Conservation (phyloP, 257 asterid species). For the Penstemon newberryi region DNA sequence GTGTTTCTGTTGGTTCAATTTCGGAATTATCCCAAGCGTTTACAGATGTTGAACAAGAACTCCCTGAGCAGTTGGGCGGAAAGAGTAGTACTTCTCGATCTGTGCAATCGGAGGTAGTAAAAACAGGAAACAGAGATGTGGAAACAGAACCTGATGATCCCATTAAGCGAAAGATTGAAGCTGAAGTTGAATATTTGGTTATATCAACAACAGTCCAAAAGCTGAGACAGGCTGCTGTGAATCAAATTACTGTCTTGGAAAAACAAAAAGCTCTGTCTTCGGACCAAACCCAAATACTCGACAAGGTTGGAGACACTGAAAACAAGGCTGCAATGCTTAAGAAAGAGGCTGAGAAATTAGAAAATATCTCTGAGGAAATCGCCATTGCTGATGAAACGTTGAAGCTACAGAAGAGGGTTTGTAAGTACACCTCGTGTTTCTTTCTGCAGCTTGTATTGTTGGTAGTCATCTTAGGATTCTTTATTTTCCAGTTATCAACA, state of each 20-base stretch:
- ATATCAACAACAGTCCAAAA: conserved; percentile 47
- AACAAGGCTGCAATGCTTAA: conserved; percentile 39
- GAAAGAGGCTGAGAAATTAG: conserved; percentile 43
- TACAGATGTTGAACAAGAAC: not conserved
- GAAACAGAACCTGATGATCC: conserved; percentile 52
- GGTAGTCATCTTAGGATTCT: conserved; percentile 34
- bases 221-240: conserved; percentile 35
- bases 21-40: conserved; percentile 25
- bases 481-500: conserved; percentile 40
- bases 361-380: conserved; percentile 36
- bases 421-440: conserved; percentile 53
- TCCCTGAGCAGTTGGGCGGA: conserved; percentile 28
- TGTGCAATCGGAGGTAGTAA: conserved; percentile 40
- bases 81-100: conserved; percentile 16
- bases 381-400: conserved; percentile 37
- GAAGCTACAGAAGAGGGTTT: conserved; percentile 50
- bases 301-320: conserved; percentile 43
- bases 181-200: conserved; percentile 65
- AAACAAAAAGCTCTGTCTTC: conserved; percentile 35
- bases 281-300: conserved; percentile 38
- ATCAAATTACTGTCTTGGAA: conserved; percentile 44
- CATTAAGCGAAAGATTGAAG: conserved; percentile 64
- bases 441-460: conserved; percentile 52
- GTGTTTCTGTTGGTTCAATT: conserved; percentile 32
- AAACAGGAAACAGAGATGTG: conserved; percentile 28